A percentile compares a stretch with the other conserved stretches of the same genome.
Conservation (phyloP, 1,284 basidiomycete species). For the Chondrostereum purpureum region DNA sequence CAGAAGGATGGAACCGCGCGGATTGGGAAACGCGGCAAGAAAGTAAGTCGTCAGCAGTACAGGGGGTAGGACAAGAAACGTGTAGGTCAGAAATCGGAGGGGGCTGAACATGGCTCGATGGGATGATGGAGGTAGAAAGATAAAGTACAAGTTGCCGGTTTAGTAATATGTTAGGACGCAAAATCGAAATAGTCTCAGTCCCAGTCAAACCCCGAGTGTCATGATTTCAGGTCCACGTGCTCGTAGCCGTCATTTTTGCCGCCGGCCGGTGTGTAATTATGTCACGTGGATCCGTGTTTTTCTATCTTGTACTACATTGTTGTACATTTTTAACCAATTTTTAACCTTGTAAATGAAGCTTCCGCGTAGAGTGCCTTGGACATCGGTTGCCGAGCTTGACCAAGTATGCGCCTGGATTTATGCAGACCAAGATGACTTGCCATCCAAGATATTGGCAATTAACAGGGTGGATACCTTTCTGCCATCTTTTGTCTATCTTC, state of each 20-base stretch:
- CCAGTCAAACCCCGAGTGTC: neutral
- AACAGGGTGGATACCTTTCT: constrained; percentile 54
- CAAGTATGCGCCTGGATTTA: constrained; percentile 81
- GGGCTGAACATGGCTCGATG: constrained; percentile 16
- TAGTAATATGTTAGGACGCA: too few relatives aligned
- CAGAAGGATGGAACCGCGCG: constrained; percentile 40
- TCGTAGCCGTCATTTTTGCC: too few relatives aligned
- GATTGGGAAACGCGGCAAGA: constrained; percentile 55
- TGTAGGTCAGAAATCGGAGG: constrained; percentile 45
- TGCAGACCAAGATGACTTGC: constrained; percentile 53
- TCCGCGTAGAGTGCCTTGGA: constrained; percentile 83
- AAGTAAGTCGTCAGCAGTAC: constrained; percentile 54
- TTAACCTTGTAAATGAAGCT: constrained; percentile 50
- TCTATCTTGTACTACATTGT: too few relatives aligned
- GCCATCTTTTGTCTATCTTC: constrained; percentile 7
- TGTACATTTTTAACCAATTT: constrained; percentile 2
- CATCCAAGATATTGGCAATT: constrained; percentile 56
- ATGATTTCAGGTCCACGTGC: neutral
- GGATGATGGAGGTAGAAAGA: constrained; percentile 1
- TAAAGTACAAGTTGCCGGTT: neutral
- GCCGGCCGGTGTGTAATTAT: neutral
- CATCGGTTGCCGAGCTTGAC: constrained; percentile 66
- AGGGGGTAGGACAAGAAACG: constrained; percentile 52
- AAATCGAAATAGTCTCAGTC: too few relatives aligned
- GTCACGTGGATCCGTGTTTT: neutral